A percentile compares a stretch with the other conserved stretches of the same genome.
Conservation (phyloP, 192 early-diverging fungal species). For the Umbelopsis vinacea region DNA sequence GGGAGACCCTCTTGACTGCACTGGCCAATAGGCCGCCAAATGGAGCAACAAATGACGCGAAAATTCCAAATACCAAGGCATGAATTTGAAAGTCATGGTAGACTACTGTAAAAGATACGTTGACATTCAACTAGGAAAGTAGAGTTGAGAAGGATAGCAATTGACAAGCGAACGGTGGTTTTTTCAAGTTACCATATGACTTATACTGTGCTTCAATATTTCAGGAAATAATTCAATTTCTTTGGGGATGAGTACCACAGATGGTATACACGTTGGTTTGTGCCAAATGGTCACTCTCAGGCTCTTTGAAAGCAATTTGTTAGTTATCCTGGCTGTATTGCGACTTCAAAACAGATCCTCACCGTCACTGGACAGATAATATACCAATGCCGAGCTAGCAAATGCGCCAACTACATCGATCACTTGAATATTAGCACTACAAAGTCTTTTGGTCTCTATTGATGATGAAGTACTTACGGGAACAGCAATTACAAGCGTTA, state of each 20-base stretch:
- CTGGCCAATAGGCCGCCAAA: constrained; percentile 97
- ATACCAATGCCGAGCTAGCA: neutral
- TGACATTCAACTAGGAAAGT: neutral
- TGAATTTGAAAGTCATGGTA: constrained; percentile 70
- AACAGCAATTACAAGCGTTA: constrained; percentile 1
- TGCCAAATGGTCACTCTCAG: neutral
- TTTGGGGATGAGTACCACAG: neutral
- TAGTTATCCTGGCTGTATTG: neutral
- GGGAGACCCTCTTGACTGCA: constrained; percentile 90
- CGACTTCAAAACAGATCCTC: neutral
- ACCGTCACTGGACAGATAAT: neutral
- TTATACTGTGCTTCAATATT: neutral
- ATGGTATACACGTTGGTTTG: neutral
- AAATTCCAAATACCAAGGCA: constrained; percentile 78
- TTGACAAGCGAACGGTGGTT: neutral
- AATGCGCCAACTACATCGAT: neutral
- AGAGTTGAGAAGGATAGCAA: neutral
- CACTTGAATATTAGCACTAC: neutral
- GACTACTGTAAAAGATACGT: neutral
- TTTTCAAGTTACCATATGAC: neutral
- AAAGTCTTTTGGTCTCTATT: too few relatives aligned
- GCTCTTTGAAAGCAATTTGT: neutral
- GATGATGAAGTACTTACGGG: neutral
- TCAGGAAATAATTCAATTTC: neutral
- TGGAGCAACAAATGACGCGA: constrained; percentile 90